Percentiles rank a stretch among this genome's conserved stretches.
Conservation (phyloP, 2,329 filamentous ascomycete genomes). For the Xylariales sp. region DNA sequence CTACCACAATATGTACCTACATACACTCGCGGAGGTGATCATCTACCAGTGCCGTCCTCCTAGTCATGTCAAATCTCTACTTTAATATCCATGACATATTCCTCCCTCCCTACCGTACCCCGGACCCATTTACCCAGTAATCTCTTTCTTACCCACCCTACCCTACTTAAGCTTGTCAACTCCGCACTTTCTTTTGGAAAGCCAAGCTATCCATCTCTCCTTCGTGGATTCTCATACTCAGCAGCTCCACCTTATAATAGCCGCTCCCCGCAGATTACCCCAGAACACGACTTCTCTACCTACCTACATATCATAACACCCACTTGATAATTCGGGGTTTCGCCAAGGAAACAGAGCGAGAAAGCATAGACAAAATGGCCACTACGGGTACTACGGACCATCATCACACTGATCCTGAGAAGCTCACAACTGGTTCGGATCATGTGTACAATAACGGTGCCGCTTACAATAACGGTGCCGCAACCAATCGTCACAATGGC, state of each 20-base stretch:
- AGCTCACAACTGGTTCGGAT: slow-evolving; percentile 8
- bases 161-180: slow-evolving; percentile 6
- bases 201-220: neutral
- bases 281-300: too few species aligned
- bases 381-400: slow-evolving; percentile 12
- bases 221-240: slow-evolving; percentile 2
- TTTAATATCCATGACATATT: slow-evolving; percentile 5
- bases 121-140: neutral
- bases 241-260: slow-evolving; percentile 1
- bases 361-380: slow-evolving; percentile 17
- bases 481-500: slow-evolving; percentile 26
- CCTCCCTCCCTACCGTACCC: slow-evolving; percentile 2
- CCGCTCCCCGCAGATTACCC: too few species aligned
- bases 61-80: slow-evolving; percentile 1
- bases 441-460: slow-evolving; percentile 13
- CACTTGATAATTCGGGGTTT: too few species aligned
- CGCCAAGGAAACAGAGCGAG: too few species aligned
- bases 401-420: slow-evolving; percentile 13
- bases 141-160: slow-evolving; percentile 3
- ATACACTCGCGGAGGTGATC: neutral
- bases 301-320: too few species aligned
- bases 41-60: neutral
- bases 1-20: neutral
- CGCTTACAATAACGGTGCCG: too few species aligned
- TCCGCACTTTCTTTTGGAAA: slow-evolving; percentile 3